Conservation (phyloP, 768 basidiomycete genomes). For the Auricularia cornea region DNA sequence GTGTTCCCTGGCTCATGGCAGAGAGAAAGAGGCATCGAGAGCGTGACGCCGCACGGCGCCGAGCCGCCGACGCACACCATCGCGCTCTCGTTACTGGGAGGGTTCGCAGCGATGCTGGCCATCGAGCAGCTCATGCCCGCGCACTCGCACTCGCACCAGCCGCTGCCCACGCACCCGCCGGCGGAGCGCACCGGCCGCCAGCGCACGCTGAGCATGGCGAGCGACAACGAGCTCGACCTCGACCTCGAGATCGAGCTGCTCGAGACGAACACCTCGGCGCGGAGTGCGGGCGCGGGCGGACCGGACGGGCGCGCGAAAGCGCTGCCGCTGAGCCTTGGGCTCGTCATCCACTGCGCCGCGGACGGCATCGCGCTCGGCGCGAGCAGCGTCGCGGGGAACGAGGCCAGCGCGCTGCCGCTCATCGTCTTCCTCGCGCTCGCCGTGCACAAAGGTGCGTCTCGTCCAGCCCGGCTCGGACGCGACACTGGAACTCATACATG, state of each 20-base stretch:
- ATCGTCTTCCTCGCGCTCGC: conserved; percentile 87
- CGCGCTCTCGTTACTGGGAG: conserved; percentile 54
- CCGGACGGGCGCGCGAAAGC: conserved; percentile 30
- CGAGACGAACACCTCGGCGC: conserved; percentile 7
- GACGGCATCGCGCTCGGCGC: conserved; percentile 92
- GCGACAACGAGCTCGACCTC: conserved; percentile 48
- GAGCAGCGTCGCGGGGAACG: conserved; percentile 39
- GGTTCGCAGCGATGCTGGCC: conserved; percentile 46
- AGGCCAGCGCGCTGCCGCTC: conserved; percentile 45
- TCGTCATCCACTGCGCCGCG: conserved; percentile 80
- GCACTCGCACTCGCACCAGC: conserved; percentile 11
- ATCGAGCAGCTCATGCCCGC: conserved; percentile 52
- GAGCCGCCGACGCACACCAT: conserved; percentile 45
- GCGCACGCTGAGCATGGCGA: conserved; percentile 16
- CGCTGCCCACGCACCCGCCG: conserved; percentile 11
- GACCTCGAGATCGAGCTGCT: conserved; percentile 32
- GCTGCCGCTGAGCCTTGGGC: conserved; percentile 72
- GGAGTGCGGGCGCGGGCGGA: conserved; percentile 11
- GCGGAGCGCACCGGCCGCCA: conserved; percentile 2
- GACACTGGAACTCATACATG: background rate
- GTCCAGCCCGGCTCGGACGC: background rate
- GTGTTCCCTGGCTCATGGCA: too few species aligned
- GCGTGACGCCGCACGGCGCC: conserved; percentile 33
- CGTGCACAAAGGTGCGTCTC: conserved; percentile 71
- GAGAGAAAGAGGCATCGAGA: conserved; percentile 75